Percentiles rank a stretch among this genome's conserved stretches.
phyloP scores from a whole-genome alignment of 1,284 basidiomycete genomes.

The Phellopilus nigrolimitatus region DNA sequence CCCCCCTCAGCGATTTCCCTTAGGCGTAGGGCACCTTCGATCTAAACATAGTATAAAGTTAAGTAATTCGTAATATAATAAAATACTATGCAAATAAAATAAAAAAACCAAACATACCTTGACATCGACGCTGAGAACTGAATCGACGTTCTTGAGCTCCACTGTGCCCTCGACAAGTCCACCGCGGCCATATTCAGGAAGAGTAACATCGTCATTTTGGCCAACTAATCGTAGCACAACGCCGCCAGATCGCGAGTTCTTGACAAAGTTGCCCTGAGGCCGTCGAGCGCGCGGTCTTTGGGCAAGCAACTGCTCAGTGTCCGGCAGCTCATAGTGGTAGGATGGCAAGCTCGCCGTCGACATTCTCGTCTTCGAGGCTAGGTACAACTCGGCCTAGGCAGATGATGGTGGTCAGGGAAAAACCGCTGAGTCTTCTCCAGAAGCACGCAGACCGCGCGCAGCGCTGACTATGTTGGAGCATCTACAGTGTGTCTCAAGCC shows the following conservation, averaged over 20 bases:
- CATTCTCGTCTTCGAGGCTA: too few species aligned
- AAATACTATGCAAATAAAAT: not conserved
- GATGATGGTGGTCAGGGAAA: not conserved
- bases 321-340: slow-evolving; percentile 48
- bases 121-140: slow-evolving; percentile 55
- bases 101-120: slow-evolving; percentile 41
- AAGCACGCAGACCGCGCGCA: not conserved
- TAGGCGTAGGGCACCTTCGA: slow-evolving; percentile 31
- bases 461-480: slow-evolving; percentile 12
- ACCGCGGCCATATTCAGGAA: slow-evolving; percentile 56
- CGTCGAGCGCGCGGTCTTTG: slow-evolving; percentile 36
- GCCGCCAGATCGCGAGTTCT: slow-evolving; percentile 52
- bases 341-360: slow-evolving; percentile 42
- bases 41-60: slow-evolving; percentile 9
- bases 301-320: slow-evolving; percentile 50
- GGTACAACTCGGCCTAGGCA: not conserved
- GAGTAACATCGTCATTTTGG: slow-evolving; percentile 43
- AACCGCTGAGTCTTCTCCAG: not conserved
- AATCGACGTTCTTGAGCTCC: slow-evolving; percentile 50
- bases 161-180: slow-evolving; percentile 52
- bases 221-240: slow-evolving; percentile 45
- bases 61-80: not conserved
- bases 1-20: slow-evolving; percentile 66
- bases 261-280: slow-evolving; percentile 48
- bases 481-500: slow-evolving; percentile 13